Conservation (phyloP, 2,329 filamentous ascomycete species). For the Pestalotiopsis sp. region DNA sequence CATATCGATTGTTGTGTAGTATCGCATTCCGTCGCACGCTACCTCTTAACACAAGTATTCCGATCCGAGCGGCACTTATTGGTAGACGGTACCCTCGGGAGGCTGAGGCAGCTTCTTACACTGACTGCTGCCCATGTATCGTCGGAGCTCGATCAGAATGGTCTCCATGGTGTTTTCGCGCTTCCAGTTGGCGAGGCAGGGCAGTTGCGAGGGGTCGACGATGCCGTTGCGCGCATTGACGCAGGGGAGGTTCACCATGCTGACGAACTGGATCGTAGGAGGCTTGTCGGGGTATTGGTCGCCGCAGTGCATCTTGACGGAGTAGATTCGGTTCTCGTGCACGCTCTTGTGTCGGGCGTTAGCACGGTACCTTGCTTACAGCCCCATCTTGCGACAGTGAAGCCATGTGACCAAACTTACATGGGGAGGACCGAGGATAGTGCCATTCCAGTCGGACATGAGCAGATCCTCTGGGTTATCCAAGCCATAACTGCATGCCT, state of each 20-base stretch:
- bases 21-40: background rate
- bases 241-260: constrained; percentile 93
- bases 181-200: constrained; percentile 88
- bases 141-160: constrained; percentile 80
- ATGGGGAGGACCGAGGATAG: constrained; percentile 93
- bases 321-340: constrained; percentile 99
- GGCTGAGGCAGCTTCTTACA: constrained; percentile 97
- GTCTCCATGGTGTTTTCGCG: constrained; percentile 95
- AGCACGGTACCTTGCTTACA: background rate
- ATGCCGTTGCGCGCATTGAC: constrained; percentile 79
- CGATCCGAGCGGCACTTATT: background rate
- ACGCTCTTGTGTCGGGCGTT: constrained; percentile 62
- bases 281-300: constrained; percentile 85
- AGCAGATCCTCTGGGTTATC: constrained; percentile 91
- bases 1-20: background rate
- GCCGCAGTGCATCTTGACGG: constrained; percentile 94
- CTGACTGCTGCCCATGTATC: constrained; percentile 87
- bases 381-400: background rate
- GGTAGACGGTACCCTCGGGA: constrained; percentile 68
- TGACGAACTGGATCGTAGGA: constrained; percentile 88
- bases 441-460: constrained; percentile 99
- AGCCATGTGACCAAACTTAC: constrained; percentile 53
- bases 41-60: background rate
- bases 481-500: constrained; percentile 95
- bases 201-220: constrained; percentile 82